phyloP scores from a whole-genome alignment of 345 rosid genomes.

The Melastoma malabathricum region DNA sequence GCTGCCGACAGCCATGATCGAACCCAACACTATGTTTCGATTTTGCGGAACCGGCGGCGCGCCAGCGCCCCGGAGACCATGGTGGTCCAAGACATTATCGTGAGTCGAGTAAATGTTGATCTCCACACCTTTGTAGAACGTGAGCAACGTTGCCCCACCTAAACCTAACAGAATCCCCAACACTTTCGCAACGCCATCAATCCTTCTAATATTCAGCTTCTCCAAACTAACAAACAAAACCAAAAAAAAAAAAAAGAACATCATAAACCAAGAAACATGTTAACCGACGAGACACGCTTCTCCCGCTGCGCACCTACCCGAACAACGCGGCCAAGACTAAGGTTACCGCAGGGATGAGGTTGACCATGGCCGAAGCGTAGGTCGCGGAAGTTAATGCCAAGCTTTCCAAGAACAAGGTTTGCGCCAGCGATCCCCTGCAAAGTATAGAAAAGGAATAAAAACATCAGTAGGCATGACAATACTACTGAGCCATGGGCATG shows the following conservation, averaged over 20 bases:
- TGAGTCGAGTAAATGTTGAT: constrained; percentile 21
- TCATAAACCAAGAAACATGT: too few species aligned
- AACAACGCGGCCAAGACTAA: constrained; percentile 26
- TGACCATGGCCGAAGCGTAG: constrained; percentile 25
- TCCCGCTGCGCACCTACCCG: constrained; percentile 11
- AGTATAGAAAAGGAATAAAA: too few species aligned
- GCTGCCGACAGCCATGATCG: constrained; percentile 8
- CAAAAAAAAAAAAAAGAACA: neutral
- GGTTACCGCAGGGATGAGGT: constrained; percentile 34
- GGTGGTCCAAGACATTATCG: constrained; percentile 8
- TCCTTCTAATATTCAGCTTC: constrained; percentile 17
- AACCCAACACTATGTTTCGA: constrained; percentile 9
- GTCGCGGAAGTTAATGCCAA: constrained; percentile 37
- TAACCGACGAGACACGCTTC: too few species aligned
- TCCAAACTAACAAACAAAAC: constrained; percentile 21
- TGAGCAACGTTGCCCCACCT: constrained; percentile 46
- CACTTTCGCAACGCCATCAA: constrained; percentile 34
- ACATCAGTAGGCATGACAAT: too few species aligned
- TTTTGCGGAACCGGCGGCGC: neutral
- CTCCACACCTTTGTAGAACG: constrained; percentile 37
- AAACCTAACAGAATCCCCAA: constrained; percentile 33
- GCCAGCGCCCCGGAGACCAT: constrained; percentile 11
- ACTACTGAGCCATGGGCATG: too few species aligned
- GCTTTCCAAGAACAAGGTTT: constrained; percentile 22
- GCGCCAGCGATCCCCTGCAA: constrained; percentile 20